phyloP scores from a whole-genome alignment of 148 eudicot species.

The Drosera capensis region DNA sequence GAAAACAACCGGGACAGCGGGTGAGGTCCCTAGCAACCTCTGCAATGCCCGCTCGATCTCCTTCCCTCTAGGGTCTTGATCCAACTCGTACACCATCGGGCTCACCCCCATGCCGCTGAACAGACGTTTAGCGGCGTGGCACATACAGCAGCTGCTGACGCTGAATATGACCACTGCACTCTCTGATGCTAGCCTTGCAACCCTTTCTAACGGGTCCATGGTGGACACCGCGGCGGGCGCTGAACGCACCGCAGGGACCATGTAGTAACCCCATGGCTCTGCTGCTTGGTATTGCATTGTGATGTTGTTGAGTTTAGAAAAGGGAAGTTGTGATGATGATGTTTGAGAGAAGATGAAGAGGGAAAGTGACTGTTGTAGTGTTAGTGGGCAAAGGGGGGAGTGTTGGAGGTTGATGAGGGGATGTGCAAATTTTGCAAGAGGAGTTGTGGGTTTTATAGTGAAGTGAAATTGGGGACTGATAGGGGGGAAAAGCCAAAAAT shows the following conservation, averaged over 20 bases:
- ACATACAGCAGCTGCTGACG: slow-evolving; percentile 55
- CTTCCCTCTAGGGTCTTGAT: slow-evolving; percentile 40
- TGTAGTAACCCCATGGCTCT: slow-evolving; percentile 22
- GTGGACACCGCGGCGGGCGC: not conserved
- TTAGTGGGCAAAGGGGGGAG: too few relatives aligned
- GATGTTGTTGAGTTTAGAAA: too few relatives aligned
- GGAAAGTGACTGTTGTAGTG: too few relatives aligned
- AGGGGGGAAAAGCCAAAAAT: too few relatives aligned
- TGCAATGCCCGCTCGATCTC: slow-evolving; percentile 43
- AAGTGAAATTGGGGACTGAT: too few relatives aligned
- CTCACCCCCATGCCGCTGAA: slow-evolving; percentile 59
- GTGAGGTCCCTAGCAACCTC: slow-evolving; percentile 19
- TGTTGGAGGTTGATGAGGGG: too few relatives aligned
- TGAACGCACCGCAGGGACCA: not conserved
- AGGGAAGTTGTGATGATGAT: too few relatives aligned
- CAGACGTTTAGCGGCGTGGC: slow-evolving; percentile 59
- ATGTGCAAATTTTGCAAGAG: too few relatives aligned
- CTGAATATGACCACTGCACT: slow-evolving; percentile 68
- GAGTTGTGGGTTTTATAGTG: too few relatives aligned
- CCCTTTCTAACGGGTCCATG: slow-evolving; percentile 29
- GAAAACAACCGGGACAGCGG: slow-evolving; percentile 36
- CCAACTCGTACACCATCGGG: slow-evolving; percentile 54
- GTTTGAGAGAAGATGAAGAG: too few relatives aligned
- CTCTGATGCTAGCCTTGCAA: slow-evolving; percentile 28
- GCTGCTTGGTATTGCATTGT: slow-evolving; percentile 7